A percentile compares a stretch with the other conserved stretches of the same genome.
These are phyloP conservation scores for Durusdinium trenchii DNA, from an alignment of 73 alveolate genomes.

Conservation along the genomic window DNA sequence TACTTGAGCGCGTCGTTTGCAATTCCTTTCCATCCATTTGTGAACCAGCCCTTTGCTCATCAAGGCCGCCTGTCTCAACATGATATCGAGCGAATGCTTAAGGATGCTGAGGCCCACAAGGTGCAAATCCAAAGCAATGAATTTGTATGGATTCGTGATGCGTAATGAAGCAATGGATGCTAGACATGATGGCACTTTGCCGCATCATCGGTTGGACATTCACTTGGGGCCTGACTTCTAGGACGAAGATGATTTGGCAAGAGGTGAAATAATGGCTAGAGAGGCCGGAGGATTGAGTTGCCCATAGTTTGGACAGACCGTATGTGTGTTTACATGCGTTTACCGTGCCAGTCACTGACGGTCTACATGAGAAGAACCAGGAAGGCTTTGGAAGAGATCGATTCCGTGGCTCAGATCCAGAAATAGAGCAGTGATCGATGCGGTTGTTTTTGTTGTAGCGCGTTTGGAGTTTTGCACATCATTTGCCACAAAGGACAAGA, in stretches of 20 bases:
- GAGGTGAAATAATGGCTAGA: conserved; percentile 90
- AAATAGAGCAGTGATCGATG: conserved; percentile 64
- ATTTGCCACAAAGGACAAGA: conserved; percentile 18
- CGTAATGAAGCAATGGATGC: neutral
- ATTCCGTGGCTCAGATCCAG: conserved; percentile 61
- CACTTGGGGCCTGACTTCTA: no score
- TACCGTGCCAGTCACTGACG: conserved; percentile 67
- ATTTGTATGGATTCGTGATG: neutral
- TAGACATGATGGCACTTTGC: no score
- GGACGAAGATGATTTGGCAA: conserved; percentile 84
- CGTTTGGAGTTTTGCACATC: neutral
- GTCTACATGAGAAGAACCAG: conserved; percentile 82
- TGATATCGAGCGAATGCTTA: conserved; percentile 83
- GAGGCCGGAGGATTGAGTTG: no score
- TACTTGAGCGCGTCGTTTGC: neutral
- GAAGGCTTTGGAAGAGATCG: conserved; percentile 85
- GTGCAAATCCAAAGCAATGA: neutral
- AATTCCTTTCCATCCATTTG: neutral
- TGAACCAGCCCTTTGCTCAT: neutral
- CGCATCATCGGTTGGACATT: no score
- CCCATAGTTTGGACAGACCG: no score
- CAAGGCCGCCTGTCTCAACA: conserved; percentile 81
- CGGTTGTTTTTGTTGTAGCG: conserved; percentile 22
- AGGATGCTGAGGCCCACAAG: conserved; percentile 86
- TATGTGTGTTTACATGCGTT: no score